Evolutionary conservation across 2,329 filamentous ascomycete species (phyloP).

Genomic region (Pseudogymnoascus sp.): DNA sequence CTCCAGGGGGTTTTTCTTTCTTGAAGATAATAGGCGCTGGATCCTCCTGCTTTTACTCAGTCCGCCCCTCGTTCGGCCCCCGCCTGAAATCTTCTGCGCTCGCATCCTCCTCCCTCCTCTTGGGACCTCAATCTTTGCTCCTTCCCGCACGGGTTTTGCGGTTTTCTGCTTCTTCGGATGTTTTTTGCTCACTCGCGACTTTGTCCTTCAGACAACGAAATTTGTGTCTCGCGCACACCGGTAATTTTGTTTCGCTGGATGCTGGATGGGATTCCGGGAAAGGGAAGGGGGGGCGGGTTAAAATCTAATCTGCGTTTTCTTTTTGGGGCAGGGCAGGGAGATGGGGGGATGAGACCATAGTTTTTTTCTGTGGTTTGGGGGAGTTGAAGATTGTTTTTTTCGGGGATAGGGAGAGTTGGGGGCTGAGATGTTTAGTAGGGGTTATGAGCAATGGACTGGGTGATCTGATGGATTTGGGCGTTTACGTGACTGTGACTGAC

Average conservation of each 20-base stretch:
- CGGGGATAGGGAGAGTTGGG: background rate
- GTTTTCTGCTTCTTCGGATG: background rate
- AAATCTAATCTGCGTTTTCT: background rate
- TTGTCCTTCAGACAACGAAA: background rate
- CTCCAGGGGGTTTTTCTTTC: background rate
- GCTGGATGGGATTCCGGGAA: background rate
- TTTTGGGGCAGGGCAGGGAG: background rate
- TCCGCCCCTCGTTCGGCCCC: background rate
- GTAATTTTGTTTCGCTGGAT: background rate
- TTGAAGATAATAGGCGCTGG: background rate
- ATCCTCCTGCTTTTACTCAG: background rate
- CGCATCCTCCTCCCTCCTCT: background rate
- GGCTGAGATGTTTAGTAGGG: background rate
- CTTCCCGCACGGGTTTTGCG: background rate
- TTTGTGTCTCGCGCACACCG: background rate
- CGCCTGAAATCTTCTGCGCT: background rate
- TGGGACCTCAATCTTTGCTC: background rate
- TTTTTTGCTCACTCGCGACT: background rate
- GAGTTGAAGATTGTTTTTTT: background rate
- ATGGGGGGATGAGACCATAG: background rate
- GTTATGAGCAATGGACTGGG: conserved; percentile 2
- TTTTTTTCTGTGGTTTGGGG: background rate
- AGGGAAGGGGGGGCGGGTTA: background rate
- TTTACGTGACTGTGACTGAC: background rate
- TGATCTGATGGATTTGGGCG: background rate